Base-by-base conservation (phyloP, 192 early-diverging fungal species). In the Physocladia obscura region DNA sequence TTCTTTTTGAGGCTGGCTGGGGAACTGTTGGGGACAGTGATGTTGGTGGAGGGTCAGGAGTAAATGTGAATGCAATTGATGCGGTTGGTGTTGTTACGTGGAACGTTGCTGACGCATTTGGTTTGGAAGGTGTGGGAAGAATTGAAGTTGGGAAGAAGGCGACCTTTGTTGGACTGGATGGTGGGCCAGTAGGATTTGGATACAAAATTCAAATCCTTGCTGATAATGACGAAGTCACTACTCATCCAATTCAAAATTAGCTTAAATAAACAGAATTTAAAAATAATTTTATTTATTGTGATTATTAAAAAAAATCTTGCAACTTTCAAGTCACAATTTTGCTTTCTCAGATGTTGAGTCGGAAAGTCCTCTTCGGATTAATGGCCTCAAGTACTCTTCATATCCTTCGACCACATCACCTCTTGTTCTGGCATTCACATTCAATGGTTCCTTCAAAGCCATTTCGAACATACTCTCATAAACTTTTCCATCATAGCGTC, bases 1-100 rank as follows among this genome's bases (percentile, higher is more conserved):
- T 92, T 50, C 80, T 86, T 11, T 93, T 89, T 89, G 90, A 90
- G 75, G 92, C 92, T 27, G 92, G 89, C 4, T 91, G 89, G 89
- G 78, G 79, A 2, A 35, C 70, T 3, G 75, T 27, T 15, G 40
- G 40, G 8, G 40, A 44, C n/a, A 44, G 40, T n/a, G 40, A 44
- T 13, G n/a, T 8, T 44, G n/a, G 11, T 44, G 40, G 78, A 79
- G n/a, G n/a, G n/a, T n/a, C n/a, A n/a, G n/a, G n/a, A n/a, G n/a
- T n/a, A n/a, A 57, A 49, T 19, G 75, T 89, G 39, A 60, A 78
- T 0, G 89, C 82, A 67, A 77, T 76, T 47, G 87, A 92, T 26
- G 89, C 89, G 1, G 80, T 92, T 31, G 87, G 81, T 3, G 81
- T 86, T 39, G 82, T 92, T 36, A 88, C 90, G 31, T 89, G 84